Evolutionary conservation across 2,329 filamentous ascomycete species (phyloP), one percentile per base, ranked within the genome.

Genomic region (Westerdykella ornata): DNA sequence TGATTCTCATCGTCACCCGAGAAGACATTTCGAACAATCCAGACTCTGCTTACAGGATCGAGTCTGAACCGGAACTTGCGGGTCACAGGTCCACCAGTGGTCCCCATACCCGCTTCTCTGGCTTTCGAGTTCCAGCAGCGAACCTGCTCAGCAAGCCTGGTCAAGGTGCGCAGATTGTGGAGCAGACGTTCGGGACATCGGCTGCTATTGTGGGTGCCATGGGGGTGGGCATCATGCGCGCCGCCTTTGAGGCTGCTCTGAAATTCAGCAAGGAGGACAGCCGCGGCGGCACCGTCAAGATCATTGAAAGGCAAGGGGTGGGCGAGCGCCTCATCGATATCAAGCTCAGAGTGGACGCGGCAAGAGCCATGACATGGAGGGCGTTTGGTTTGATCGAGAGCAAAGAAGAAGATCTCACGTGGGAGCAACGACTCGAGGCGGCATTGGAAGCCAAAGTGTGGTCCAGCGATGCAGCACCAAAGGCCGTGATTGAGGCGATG

Each of bases 181-280:
- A 67, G 13, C 50, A 56, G 15, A 62, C 69, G 1, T 75, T 78
- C 40, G 70, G 70, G 3, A 56, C 54, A 11, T 64, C 61, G 2
- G 74, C 73, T 1, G 69, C 70, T 1, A 60, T 79, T 0, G 75
- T 78, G 0, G 74, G 74, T 1, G 74, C 75, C 2, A 77, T 79
- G 70, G 66, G 66, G 8, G 72, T 74, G 0, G 73, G 74, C 2
- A 60, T 78, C 31, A 75, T 76, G 72, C 68, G 75, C 0, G 68
- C 71, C 0, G 68, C 70, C 0, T 79, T 78, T 46, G 74, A 77
- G 12, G 67, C 68, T 0, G 74, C 73, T 1, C 56, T 79, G 1
- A 48, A 51, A 1, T 79, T 77, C 45, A 72, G 72, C 2, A 75
- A 72, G 48, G 39, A 39, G 0, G 68, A 78, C n/a, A 49, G 56